Percentiles rank a stretch among this genome's conserved stretches.
Evolutionary conservation across 164 flowering plant genomes (phyloP).

Genomic region (Nymphaea colorata): DNA sequence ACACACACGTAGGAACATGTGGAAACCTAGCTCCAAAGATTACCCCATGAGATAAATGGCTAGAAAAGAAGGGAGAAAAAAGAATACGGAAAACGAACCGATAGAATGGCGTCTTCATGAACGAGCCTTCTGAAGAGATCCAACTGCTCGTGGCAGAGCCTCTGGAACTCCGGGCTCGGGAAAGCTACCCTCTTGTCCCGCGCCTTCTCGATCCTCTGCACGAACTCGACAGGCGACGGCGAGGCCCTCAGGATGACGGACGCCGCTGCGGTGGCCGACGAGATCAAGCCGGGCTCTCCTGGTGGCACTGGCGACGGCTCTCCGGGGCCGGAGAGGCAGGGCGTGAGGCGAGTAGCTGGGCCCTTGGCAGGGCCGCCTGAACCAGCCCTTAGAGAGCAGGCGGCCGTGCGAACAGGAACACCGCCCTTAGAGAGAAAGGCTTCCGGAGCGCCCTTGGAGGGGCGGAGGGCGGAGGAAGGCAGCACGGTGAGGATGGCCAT

Average conservation of each 20-base stretch:
- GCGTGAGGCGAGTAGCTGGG: not conserved
- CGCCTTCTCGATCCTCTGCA: constrained; percentile 36
- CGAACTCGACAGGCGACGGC: constrained; percentile 66
- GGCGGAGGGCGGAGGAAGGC: no score
- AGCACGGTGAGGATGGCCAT: no score
- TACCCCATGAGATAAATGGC: not conserved
- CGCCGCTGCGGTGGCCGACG: constrained; percentile 67
- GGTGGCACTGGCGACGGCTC: not conserved
- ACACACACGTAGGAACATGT: no score
- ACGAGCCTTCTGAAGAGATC: constrained; percentile 66
- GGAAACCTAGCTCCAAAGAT: no score
- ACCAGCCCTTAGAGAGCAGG: no score
- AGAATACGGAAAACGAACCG: constrained; percentile 25
- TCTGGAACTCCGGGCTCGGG: constrained; percentile 69
- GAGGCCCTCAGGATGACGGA: constrained; percentile 43
- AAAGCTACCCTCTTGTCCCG: constrained; percentile 28
- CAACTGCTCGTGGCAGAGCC: constrained; percentile 74
- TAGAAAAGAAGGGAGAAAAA: not conserved
- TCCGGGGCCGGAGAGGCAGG: not conserved
- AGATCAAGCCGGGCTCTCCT: constrained; percentile 11
- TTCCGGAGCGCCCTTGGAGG: no score
- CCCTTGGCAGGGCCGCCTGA: not conserved
- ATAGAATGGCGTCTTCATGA: constrained; percentile 45
- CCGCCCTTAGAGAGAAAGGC: no score
- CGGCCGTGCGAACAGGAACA: no score